Base-by-base conservation (phyloP, 768 basidiomycete species). In the Amyloporia xantha region DNA sequence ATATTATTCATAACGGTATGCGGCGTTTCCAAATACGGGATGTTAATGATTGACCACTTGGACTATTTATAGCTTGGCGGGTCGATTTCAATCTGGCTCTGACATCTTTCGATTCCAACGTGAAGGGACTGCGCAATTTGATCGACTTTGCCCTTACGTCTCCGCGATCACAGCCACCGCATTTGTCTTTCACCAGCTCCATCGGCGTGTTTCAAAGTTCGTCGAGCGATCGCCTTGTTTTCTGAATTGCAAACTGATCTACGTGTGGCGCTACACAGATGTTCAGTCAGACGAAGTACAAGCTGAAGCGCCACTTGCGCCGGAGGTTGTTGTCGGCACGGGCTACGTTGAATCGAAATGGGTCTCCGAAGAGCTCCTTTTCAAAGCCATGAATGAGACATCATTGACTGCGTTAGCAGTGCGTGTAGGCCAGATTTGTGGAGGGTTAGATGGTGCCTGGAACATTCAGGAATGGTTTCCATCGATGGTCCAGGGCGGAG, bases 391-490 rank as follows among this genome's bases (percentile, higher is more conserved):
- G 1, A 49, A 63, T 20, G 17, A 35, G 11, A 68, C 70, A 1
- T 28, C 55, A 0, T 52, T 76, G 6, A 50, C 50, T 2, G 52
- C 67, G 1, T 44, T 68, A 15, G 62, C 69, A 6, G 67, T 75
- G 1, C 69, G 75, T 3, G 61, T 73, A n/a, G 76, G 74, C 2
- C 75, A 76, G 59, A 55, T 76, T 2, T 62, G 62, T 23, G 75
- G 75, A 2, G 64, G 59, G 6, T n/a, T 37, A 9, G 71, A 69
- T 47, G 74, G 75, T 0, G 54, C 55, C 15, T 77, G 75, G 75
- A 72, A 68, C 50, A 49, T 59, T 6, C 73, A 48, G 2, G 74
- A 77, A 49, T 77, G 75, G 75, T 59, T 75, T 17, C 73, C 75
- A 0, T 54, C 59, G 20, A 53, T 76, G 12, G 58, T 75, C 63